Base-by-base conservation (phyloP, 495 filamentous ascomycete species). In the Glarea lozoyensis region DNA sequence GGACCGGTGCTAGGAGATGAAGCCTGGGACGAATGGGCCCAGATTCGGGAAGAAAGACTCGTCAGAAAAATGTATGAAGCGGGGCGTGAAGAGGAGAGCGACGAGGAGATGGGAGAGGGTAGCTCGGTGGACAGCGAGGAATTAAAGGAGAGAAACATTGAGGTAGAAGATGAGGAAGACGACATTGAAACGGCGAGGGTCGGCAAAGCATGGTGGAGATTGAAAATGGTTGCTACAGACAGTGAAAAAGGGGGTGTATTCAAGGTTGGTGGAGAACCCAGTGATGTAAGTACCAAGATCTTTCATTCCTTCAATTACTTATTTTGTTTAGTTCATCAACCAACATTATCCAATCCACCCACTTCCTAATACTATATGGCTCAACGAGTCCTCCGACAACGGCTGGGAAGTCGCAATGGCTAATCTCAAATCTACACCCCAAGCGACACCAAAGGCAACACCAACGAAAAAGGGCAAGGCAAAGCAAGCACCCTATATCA, bases 311-410 rank as follows among this genome's bases (percentile, higher is more conserved):
- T 29, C 25, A 7, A 7, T n/a, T 29, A 29, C n/a, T 7, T 29
- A 29, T 29, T 29, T 29, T 29, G 7, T 35, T 6, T 35, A 35
- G 32, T 35, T 35, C 32, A 35, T 35, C 32, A 35, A 35, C 32
- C 10, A 9, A 15, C 32, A 35, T 15, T 35, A 35, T 15, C 32
- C 32, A 9, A 9, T 35, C 17, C 32, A 35, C 32, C 7, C 15
- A 9, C 32, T 35, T 11, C 7, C 9, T 15, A 35, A 35, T 16
- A 15, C 17, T 15, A 9, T 10, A 9, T 35, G 5, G 10, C 32
- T 35, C 32, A 35, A 35, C 15, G 32, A 35, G 17, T 35, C 32
- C 32, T 35, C 32, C 7, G 32, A 35, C 15, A 6, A 10, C 5
- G 32, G 32, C 10, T 35, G 32, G 32, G 32, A 35, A 16, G 17